A percentile compares a stretch with the other conserved stretches of the same genome.
phyloP scores from a whole-genome alignment of 208 protist species.

The Leishmania arabica region DNA sequence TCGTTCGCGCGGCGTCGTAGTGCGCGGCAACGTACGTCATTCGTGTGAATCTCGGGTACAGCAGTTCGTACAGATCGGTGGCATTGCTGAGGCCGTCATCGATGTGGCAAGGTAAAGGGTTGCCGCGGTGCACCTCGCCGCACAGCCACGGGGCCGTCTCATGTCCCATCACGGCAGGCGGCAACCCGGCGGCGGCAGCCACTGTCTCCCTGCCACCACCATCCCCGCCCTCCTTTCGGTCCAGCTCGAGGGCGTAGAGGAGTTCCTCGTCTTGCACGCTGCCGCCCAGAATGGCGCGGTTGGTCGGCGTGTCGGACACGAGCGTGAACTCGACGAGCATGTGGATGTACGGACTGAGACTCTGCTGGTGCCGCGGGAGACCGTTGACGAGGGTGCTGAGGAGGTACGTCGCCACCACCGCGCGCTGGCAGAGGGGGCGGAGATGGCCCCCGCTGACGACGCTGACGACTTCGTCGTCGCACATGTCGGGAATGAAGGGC shows the following conservation, averaged over 20 bases:
- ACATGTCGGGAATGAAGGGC: not conserved
- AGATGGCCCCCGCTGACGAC: constrained; percentile 20
- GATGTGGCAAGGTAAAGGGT: not conserved
- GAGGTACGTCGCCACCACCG: constrained; percentile 55
- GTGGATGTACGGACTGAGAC: constrained; percentile 54
- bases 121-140: not conserved
- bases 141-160: not conserved
- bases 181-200: not conserved
- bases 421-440: constrained; percentile 43
- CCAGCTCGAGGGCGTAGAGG: constrained; percentile 17
- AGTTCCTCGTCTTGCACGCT: constrained; percentile 33
- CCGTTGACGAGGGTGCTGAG: constrained; percentile 47
- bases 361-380: constrained; percentile 62
- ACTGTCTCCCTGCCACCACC: not conserved
- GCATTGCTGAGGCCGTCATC: not conserved
- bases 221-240: not conserved
- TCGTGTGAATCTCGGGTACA: constrained; percentile 55
- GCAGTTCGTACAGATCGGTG: constrained; percentile 21
- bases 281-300: constrained; percentile 35
- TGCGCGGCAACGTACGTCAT: constrained; percentile 80
- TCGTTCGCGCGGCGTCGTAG: constrained; percentile 46
- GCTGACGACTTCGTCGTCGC: constrained; percentile 1
- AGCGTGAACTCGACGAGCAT: constrained; percentile 72
- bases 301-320: constrained; percentile 53
- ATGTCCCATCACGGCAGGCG: not conserved